A percentile compares a stretch with the other conserved stretches of the same genome.
phyloP scores from a whole-genome alignment of 139 green algal genomes.

The Haematococcus lacustris region DNA sequence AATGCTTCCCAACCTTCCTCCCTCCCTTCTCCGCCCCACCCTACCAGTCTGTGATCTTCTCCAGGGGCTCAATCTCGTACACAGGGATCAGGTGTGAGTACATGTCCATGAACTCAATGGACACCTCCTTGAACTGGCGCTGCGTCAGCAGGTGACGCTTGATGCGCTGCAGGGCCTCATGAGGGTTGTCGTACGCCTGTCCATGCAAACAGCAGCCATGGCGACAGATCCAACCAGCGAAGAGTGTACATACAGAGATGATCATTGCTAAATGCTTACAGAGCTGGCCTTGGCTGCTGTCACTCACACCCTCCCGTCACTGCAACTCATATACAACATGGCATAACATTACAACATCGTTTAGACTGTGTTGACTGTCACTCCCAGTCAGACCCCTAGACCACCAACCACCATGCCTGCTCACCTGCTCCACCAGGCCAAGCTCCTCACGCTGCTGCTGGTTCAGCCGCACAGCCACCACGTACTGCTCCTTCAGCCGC shows the following conservation, averaged over 20 bases:
- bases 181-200: slow-evolving; percentile 98
- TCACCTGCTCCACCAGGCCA: slow-evolving; percentile 92
- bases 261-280: too few relatives aligned
- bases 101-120: slow-evolving; percentile 97
- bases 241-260: too few relatives aligned
- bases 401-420: too few relatives aligned
- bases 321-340: too few relatives aligned
- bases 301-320: too few relatives aligned
- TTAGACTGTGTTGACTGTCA: too few relatives aligned
- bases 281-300: too few relatives aligned
- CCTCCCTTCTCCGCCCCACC: background rate
- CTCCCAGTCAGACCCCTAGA: too few relatives aligned
- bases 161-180: slow-evolving; percentile 96
- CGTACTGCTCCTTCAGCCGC: slow-evolving; percentile 98
- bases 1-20: too few relatives aligned
- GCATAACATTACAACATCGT: too few relatives aligned
- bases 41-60: slow-evolving; percentile 95
- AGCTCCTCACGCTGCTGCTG: slow-evolving; percentile 96
- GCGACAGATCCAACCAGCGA: too few relatives aligned
- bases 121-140: slow-evolving; percentile 96
- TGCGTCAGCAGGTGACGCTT: slow-evolving; percentile 99
- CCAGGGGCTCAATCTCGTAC: slow-evolving; percentile 98
- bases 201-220: background rate
- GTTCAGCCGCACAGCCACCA: slow-evolving; percentile 90
- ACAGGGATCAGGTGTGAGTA: slow-evolving; percentile 97